These are phyloP conservation scores for Neospora caninum DNA, from an alignment of 169 alveolate genomes.

Conservation along the genomic window DNA sequence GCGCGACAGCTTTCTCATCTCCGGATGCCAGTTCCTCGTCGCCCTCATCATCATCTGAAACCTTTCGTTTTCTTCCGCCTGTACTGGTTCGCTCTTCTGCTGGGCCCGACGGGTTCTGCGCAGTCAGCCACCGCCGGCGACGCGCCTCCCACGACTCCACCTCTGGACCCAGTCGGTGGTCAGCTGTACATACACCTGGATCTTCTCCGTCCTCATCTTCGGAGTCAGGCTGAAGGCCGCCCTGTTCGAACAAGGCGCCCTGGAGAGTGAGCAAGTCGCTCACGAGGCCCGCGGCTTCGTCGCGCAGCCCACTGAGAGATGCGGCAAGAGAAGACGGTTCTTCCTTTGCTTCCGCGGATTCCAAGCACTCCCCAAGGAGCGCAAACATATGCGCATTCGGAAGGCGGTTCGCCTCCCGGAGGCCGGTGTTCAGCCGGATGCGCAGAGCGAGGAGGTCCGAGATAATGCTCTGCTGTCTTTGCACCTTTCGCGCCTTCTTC, in stretches of 20 bases:
- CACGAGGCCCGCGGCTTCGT: slow-evolving; percentile 25
- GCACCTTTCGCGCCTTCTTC: slow-evolving; percentile 45
- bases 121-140: not conserved
- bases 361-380: not conserved
- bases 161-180: not conserved
- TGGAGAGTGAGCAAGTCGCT: not conserved
- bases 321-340: not conserved
- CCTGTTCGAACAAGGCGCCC: not conserved
- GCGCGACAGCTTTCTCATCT: not conserved
- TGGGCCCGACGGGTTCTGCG: not conserved
- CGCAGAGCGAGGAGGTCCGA: slow-evolving; percentile 48
- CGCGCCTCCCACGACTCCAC: not conserved
- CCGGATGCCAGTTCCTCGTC: not conserved
- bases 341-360: not conserved
- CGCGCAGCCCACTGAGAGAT: not conserved
- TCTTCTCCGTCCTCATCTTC: not conserved
- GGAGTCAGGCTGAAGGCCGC: not conserved
- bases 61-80: not conserved
- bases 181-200: not conserved
- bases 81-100: not conserved
- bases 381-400: slow-evolving; percentile 39
- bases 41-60: not conserved
- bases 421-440: not conserved
- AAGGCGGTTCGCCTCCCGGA: slow-evolving; percentile 24
- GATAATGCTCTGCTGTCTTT: slow-evolving; percentile 35